Base-by-base conservation (phyloP, 345 rosid species). In the Aurinia saxatilis region DNA sequence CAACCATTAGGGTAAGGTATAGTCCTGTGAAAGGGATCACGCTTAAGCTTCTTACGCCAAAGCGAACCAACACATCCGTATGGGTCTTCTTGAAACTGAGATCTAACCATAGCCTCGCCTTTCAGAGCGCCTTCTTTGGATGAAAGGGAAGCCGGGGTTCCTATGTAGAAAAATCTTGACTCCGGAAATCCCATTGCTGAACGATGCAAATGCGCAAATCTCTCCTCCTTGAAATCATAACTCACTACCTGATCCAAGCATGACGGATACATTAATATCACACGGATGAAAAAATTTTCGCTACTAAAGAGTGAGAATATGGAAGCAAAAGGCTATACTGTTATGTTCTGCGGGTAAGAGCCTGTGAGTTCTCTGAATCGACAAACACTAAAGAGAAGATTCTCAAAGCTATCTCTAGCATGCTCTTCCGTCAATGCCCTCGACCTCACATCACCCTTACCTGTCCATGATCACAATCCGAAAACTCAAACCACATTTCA, bases 341-440 rank as follows among this genome's bases (percentile, higher is more conserved):
- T 89, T 73, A 92, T 84, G 64, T 88, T 91, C 23, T 75, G 65
- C 45, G 98, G 98, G 73, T 89, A 92, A 61, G 79, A 25, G 65
- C 98, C 98, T 5, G 93, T 87, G 63, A 92, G 96, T 77, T 92
- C 98, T 42, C 95, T 83, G 72, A 92, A 92, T 47, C 98, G 77
- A 66, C 98, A 92, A 0, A 92, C 79, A 18, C 93, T 92, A 45
- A 89, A 92, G 29, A 89, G 95, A 67, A 87, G 88, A 81, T 92
- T 92, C 81, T 92, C 98, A 72, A 89, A 85, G 80, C 98, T 92
- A 74, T 92, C 97, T 71, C 98, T 84, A 8, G 98, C 97, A 76
- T 92, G 90, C 66, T 92, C 98, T 77, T 92, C 98, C 13, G 98
- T 92, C 77, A 92, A 65, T 48, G 95, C 82, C 72, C 98, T 81